Evolutionary conservation across 768 basidiomycete species (phyloP).

Genomic region (Lactifluus pinguis): DNA sequence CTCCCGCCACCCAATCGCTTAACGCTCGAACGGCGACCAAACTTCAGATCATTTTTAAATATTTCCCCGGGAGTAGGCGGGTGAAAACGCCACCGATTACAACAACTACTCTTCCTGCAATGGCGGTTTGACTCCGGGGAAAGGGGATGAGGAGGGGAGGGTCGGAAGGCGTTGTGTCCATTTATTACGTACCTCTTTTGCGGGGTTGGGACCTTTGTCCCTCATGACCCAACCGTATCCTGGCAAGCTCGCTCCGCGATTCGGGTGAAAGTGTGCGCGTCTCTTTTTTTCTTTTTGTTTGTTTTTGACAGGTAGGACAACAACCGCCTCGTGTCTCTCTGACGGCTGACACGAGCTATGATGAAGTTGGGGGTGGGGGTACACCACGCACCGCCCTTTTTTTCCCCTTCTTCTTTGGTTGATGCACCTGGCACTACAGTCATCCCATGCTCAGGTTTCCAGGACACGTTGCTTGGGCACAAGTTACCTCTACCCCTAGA

Average conservation of each 20-base stretch:
- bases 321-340: not conserved
- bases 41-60: slow-evolving; percentile 13
- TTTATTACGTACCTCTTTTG: slow-evolving; percentile 9
- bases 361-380: not conserved
- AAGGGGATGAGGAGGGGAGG: not conserved
- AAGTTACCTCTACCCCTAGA: slow-evolving; percentile 7
- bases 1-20: slow-evolving; percentile 11
- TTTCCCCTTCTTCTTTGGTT: not conserved
- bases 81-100: slow-evolving; percentile 14
- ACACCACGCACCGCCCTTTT: not conserved
- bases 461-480: slow-evolving; percentile 4
- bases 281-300: not conserved
- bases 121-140: not conserved
- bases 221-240: slow-evolving; percentile 10
- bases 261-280: not conserved
- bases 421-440: not conserved
- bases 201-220: not conserved
- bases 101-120: not conserved
- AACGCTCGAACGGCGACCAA: slow-evolving; percentile 10
- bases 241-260: not conserved
- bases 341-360: not conserved
- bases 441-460: not conserved
- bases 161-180: not conserved
- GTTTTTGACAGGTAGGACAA: not conserved
- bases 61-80: slow-evolving; percentile 2